These are phyloP conservation scores for Cercospora sp. DNA, from an alignment of 2,329 filamentous ascomycete species.

Conservation along the genomic window DNA sequence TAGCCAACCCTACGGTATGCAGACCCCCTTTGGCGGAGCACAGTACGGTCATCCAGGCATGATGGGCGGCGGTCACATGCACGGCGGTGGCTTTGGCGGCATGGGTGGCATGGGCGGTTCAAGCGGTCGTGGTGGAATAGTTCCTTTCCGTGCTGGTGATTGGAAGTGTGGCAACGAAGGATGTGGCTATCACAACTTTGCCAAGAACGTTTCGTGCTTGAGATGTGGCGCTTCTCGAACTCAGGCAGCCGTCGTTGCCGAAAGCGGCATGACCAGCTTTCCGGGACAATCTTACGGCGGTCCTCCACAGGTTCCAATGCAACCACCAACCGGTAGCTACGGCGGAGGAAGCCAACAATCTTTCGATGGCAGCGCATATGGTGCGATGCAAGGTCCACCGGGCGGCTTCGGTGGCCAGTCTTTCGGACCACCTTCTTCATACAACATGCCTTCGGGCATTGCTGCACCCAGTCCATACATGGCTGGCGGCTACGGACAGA, in stretches of 20 bases:
- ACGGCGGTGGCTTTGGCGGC: conserved; percentile 49
- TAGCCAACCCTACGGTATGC: conserved; percentile 45
- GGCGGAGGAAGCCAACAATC: conserved; percentile 48
- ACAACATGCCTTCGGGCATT: conserved; percentile 82
- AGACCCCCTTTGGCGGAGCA: conserved; percentile 42
- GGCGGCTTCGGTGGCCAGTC: conserved; percentile 66
- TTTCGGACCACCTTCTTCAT: conserved; percentile 85
- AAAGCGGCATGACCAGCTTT: conserved; percentile 66
- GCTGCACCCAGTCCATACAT: conserved; percentile 79
- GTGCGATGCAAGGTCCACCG: conserved; percentile 57
- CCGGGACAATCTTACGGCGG: conserved; percentile 55
- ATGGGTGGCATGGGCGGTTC: conserved; percentile 61
- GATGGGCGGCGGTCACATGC: conserved; percentile 72
- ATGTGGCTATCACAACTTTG: conserved; percentile 98
- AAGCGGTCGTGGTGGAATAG: conserved; percentile 63
- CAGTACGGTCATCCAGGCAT: conserved; percentile 67
- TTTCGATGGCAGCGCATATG: conserved; percentile 30
- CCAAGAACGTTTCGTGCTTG: conserved; percentile 97
- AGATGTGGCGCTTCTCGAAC: conserved; percentile 94
- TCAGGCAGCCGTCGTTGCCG: conserved; percentile 88
- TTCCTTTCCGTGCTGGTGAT: conserved; percentile 96
- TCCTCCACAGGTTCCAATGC: conserved; percentile 76
- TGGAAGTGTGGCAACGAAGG: conserved; percentile 99
- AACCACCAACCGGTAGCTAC: conserved; percentile 67
- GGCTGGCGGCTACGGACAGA: conserved; percentile 67